A percentile compares a stretch with the other conserved stretches of the same genome.
Evolutionary conservation across 176 grass and related monocot genomes (phyloP).

Genomic region (Ananas comosus): DNA sequence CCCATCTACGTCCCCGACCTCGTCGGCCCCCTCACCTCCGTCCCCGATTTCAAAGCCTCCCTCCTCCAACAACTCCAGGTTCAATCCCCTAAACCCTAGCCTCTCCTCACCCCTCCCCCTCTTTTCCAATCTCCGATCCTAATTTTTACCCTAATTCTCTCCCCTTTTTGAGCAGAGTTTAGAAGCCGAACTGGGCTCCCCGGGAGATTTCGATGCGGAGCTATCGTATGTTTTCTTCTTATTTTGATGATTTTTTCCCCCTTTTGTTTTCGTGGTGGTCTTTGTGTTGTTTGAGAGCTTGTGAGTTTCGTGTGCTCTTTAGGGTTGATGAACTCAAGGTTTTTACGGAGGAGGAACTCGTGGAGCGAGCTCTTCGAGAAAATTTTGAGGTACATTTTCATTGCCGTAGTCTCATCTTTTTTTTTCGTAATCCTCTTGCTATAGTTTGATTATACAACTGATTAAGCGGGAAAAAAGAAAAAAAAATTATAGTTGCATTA

Average conservation of each 20-base stretch:
- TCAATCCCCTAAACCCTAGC: neutral
- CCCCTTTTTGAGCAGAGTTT: conserved; percentile 25
- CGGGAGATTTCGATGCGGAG: conserved; percentile 46
- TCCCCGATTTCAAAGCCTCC: conserved; percentile 53
- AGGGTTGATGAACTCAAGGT: conserved; percentile 79
- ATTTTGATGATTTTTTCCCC: no score
- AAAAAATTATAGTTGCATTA: no score
- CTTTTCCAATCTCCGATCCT: neutral
- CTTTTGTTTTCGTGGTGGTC: neutral
- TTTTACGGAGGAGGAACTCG: conserved; percentile 65
- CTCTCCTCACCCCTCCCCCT: neutral
- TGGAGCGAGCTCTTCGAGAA: conserved; percentile 56
- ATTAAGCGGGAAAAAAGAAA: no score
- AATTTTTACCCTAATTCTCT: neutral
- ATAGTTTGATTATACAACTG: no score
- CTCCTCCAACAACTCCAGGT: conserved; percentile 59
- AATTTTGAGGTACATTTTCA: conserved; percentile 42
- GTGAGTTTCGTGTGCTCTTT: neutral
- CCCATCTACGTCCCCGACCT: conserved; percentile 63
- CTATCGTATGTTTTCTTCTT: conserved; percentile 42
- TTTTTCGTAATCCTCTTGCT: no score
- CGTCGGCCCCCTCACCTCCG: conserved; percentile 47
- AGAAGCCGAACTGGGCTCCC: conserved; percentile 39
- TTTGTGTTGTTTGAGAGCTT: neutral
- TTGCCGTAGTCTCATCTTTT: neutral